A percentile compares a stretch with the other conserved stretches of the same genome.
Conservation (phyloP, 2,329 filamentous ascomycete species). For the Aspergillus hortae region DNA sequence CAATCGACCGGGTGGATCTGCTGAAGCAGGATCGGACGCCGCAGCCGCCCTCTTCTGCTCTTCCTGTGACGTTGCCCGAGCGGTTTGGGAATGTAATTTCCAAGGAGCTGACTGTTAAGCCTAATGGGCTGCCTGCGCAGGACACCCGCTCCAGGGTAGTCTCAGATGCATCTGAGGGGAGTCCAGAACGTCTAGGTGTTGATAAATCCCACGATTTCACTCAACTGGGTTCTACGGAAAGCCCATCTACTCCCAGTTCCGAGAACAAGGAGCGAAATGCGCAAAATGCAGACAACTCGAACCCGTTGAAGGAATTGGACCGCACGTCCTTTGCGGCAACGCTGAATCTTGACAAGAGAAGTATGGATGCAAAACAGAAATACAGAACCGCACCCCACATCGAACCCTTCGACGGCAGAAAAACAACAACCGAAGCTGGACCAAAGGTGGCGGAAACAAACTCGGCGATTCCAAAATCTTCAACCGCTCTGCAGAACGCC, state of each 20-base stretch:
- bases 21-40: conserved; percentile 3
- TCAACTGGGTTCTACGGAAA: no score
- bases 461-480: no score
- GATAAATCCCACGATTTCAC: no score
- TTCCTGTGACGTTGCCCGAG: conserved; percentile 26
- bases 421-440: not conserved
- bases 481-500: no score
- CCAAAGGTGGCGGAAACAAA: no score
- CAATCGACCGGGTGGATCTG: conserved; percentile 1
- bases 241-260: no score
- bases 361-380: not conserved
- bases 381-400: no score
- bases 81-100: conserved; percentile 29
- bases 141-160: not conserved
- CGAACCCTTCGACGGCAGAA: conserved; percentile 1
- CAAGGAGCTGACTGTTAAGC: conserved; percentile 23
- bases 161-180: not conserved
- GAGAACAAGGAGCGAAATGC: not conserved
- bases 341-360: conserved; percentile 20
- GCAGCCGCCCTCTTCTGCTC: conserved; percentile 12
- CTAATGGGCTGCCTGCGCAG: conserved; percentile 16
- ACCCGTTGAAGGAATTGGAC: conserved; percentile 19
- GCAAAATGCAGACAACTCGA: conserved; percentile 1
- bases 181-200: no score
- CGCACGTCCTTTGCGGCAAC: conserved; percentile 22